These are phyloP conservation scores for Pezicula radicicola DNA, from an alignment of 2,329 filamentous ascomycete species.

Conservation along the genomic window DNA sequence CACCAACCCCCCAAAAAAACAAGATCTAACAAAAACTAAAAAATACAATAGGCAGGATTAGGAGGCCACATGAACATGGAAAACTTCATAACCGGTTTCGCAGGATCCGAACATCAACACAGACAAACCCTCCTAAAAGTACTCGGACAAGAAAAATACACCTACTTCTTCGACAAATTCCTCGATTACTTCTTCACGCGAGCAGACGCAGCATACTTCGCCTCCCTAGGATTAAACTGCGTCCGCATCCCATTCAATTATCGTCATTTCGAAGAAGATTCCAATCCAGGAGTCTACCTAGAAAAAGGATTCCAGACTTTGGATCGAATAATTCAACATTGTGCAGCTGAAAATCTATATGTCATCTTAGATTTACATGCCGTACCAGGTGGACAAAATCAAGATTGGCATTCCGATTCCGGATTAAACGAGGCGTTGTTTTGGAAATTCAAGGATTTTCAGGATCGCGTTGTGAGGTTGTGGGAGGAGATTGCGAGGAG, in stretches of 20 bases:
- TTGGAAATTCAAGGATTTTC: conserved; percentile 44
- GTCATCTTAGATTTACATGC: conserved; percentile 43
- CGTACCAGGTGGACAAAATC: conserved; percentile 43
- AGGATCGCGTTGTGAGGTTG: conserved; percentile 41
- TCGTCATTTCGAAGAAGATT: conserved; percentile 51
- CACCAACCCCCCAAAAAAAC: no score
- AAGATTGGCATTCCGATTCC: conserved; percentile 44
- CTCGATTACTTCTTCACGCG: conserved; percentile 53
- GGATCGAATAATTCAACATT: conserved; percentile 45
- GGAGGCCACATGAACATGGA: conserved; percentile 42
- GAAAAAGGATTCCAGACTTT: conserved; percentile 45
- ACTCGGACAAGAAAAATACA: conserved; percentile 51
- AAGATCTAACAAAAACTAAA: background rate
- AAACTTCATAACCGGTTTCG: conserved; percentile 63
- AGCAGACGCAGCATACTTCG: conserved; percentile 55
- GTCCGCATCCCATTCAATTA: conserved; percentile 61
- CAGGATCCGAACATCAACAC: conserved; percentile 55
- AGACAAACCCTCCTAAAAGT: conserved; percentile 49
- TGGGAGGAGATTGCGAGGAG: conserved; percentile 40
- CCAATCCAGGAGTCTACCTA: conserved; percentile 46
- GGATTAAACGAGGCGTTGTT: conserved; percentile 37
- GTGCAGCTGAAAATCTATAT: conserved; percentile 38
- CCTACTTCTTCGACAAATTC: conserved; percentile 56
- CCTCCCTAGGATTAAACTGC: conserved; percentile 53
- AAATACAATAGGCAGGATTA: conserved; percentile 34